phyloP scores from a whole-genome alignment of 208 protist genomes.

The Leishmania aethiopica region DNA sequence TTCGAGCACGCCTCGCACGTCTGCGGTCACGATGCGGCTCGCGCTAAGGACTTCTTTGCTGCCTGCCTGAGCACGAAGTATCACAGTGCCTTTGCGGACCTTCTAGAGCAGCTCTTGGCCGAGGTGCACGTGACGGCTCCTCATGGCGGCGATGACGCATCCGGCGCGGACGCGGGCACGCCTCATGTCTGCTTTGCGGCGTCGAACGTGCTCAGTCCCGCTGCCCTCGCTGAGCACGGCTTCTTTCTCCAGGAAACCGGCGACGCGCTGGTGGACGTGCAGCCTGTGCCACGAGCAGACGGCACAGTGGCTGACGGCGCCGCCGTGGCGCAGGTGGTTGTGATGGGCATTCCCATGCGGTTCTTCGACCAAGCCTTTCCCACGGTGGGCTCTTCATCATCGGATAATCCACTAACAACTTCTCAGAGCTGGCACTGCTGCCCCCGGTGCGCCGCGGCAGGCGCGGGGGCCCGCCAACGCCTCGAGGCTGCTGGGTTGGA shows the following conservation, averaged over 20 bases:
- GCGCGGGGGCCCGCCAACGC: constrained; percentile 8
- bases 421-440: constrained; percentile 35
- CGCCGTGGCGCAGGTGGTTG: constrained; percentile 41
- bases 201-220: constrained; percentile 14
- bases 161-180: not conserved
- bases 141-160: not conserved
- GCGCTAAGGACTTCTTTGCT: constrained; percentile 32
- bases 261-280: constrained; percentile 52
- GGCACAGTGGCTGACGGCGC: constrained; percentile 15
- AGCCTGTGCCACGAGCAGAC: constrained; percentile 37
- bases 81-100: constrained; percentile 33
- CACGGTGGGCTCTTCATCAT: not conserved
- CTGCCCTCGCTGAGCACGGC: constrained; percentile 28
- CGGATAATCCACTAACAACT: not conserved
- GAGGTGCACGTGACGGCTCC: constrained; percentile 14
- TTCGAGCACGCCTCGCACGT: constrained; percentile 50
- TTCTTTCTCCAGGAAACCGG: constrained; percentile 44
- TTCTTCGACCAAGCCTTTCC: constrained; percentile 45
- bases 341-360: constrained; percentile 59
- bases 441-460: constrained; percentile 28
- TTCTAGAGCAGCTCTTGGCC: constrained; percentile 29
- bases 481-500: constrained; percentile 34
- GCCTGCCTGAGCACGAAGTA: constrained; percentile 67
- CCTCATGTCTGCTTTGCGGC: constrained; percentile 34
- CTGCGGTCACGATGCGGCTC: constrained; percentile 23